Evolutionary conservation across 768 basidiomycete genomes (phyloP), one percentile per base, ranked within the genome.

Genomic region (Candolleomyces eurysporus): DNA sequence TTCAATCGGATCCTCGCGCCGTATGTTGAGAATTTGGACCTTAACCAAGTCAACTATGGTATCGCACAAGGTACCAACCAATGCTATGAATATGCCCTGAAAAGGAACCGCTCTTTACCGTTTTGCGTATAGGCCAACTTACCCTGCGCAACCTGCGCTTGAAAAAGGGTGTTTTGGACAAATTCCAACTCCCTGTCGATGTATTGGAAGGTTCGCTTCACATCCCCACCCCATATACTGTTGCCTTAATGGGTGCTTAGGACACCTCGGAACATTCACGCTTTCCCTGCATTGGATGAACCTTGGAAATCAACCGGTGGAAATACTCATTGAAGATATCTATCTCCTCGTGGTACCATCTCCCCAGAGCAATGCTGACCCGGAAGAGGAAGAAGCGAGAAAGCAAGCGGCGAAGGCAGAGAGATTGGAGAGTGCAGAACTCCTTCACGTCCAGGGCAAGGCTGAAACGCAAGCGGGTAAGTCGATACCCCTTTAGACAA

Each of bases 21-120:
- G 0, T 98, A 98, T 83, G 90, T 98, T 65, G 94, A 95, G 79
- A 96, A 98, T 71, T 77, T 99, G 72, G 95, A 98, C 73, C 84
- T 94, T 72, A 90, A 93, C 71, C 93, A 96, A 74, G 90, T 98
- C 53, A 95, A 95, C 70, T 90, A 96, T 80, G 94, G 92, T 16
- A 91, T 96, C 65, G 90, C 84, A 61, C 90, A 92, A 81, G 94
- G 94, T 84, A 36, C 36, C 2, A 8, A 36, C 36, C 36, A 36
- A 36, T 7, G 3, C 36, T 11, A 11, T 6, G 36, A 36, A 36
- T 36, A 36, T 36, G 11, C 36, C 36, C 36, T 3, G 36, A 36
- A 36, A 11, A 36, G 36, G 36, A 26, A 36, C 36, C 6, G 36
- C 36, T 36, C 36, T 36, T 36, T 36, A 36, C 36, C 36, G 36